Base-by-base conservation (phyloP, 2,329 filamentous ascomycete species). In the Aspergillus clavatus region DNA sequence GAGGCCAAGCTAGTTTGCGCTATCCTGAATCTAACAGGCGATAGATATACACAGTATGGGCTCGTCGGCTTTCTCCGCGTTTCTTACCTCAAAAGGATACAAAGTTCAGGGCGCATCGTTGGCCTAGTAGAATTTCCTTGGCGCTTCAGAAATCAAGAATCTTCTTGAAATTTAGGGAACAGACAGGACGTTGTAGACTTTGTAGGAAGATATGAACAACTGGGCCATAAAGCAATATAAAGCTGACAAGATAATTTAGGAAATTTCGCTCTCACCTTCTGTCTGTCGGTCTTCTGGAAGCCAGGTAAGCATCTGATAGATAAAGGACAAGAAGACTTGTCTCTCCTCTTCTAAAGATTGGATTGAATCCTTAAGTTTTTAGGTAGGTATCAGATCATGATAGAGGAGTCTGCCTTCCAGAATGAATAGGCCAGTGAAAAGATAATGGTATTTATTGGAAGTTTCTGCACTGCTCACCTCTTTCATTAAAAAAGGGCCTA, bases 401-500 rank as follows among this genome's bases (percentile, higher is more conserved):
- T 29, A 14, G 14, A 29, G 3, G 12, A 29, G 14, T 14, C 14
- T n/a, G 2, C 27, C 27, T 29, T 11, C 3, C 2, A 29, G 27
- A n/a, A 14, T 7, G 3, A 29, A 7, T 29, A n/a, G n/a, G 12
- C 14, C 2, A 29, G 27, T n/a, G n/a, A 28, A n/a, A 29, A 10
- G 14, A 29, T 14, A 29, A 29, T 14, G 12, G 12, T 14, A 29
- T 14, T 7, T 14, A 14, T 29, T 29, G 7, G 27, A 14, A n/a
- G 12, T 14, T 14, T 29, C 27, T 29, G 27, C 27, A 29, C 27
- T 3, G 42, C 38, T 7, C 23, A 62, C 57, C 57, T 37, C 59
- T 29, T 38, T 39, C 29, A 19, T 56, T 18, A 38, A 62, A 64
- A 43, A 61, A 62, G 7, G 59, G 58, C 4, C 60, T 55, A 28